A percentile compares a stretch with the other conserved stretches of the same genome.
phyloP scores from a whole-genome alignment of 768 basidiomycete species.

The Pulveroboletus sp. region DNA sequence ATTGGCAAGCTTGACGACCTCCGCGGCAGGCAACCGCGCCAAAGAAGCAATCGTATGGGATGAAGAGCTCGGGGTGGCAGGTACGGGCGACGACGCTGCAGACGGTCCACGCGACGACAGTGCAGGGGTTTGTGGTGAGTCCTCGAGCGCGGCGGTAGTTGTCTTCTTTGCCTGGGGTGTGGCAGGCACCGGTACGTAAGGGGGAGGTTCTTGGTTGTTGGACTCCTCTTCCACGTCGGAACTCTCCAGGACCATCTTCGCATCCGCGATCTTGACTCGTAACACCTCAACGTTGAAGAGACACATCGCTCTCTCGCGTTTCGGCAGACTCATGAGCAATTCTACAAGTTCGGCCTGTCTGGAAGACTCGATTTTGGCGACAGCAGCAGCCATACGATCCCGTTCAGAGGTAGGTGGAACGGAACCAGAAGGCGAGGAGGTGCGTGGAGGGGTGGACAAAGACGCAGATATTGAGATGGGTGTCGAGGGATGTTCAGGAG shows the following conservation, averaged over 20 bases:
- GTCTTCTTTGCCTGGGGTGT: conserved; percentile 68
- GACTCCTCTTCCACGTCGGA: conserved; percentile 54
- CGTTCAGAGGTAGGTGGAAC: conserved; percentile 65
- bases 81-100: conserved; percentile 67
- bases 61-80: conserved; percentile 52
- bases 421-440: conserved; percentile 71
- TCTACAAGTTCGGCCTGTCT: conserved; percentile 68
- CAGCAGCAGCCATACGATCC: conserved; percentile 69
- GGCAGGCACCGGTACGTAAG: conserved; percentile 39
- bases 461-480: conserved; percentile 77
- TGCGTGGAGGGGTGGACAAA: conserved; percentile 78
- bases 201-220: conserved; percentile 22
- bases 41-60: conserved; percentile 67
- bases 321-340: conserved; percentile 81
- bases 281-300: conserved; percentile 84
- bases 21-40: conserved; percentile 68
- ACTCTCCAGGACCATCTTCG: conserved; percentile 76
- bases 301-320: conserved; percentile 88
- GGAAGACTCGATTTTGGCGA: conserved; percentile 59
- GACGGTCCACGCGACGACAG: conserved; percentile 73
- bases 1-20: conserved; percentile 68
- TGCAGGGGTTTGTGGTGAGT: conserved; percentile 74
- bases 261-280: conserved; percentile 74
- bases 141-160: conserved; percentile 34
- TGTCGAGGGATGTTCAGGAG: conserved; percentile 88